Conservation (phyloP, 1,284 basidiomycete genomes). For the Pseudozyma hubeiensis region DNA sequence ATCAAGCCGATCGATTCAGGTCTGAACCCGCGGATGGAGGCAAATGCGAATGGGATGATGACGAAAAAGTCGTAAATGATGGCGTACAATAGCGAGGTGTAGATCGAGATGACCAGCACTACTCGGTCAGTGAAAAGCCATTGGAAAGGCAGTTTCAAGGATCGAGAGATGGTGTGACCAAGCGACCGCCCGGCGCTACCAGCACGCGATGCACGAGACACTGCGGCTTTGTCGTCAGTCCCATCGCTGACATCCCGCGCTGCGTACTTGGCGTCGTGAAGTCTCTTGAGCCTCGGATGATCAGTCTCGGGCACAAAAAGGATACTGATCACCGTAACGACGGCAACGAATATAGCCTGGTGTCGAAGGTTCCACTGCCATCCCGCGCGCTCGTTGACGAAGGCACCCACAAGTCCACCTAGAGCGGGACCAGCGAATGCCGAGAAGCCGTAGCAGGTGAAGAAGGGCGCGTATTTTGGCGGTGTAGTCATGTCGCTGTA, state of each 20-base stretch:
- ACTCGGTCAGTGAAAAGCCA: constrained; percentile 42
- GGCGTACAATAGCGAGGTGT: constrained; percentile 44
- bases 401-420: constrained; percentile 35
- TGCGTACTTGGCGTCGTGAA: constrained; percentile 28
- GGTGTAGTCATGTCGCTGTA: constrained; percentile 41
- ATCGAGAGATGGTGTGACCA: constrained; percentile 5
- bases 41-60: constrained; percentile 46
- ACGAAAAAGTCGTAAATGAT: constrained; percentile 53
- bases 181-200: constrained; percentile 10
- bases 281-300: constrained; percentile 30
- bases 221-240: neutral
- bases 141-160: constrained; percentile 36
- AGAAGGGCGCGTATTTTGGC: constrained; percentile 19
- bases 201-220: neutral
- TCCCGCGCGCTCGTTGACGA: constrained; percentile 41
- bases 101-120: constrained; percentile 43
- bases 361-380: constrained; percentile 52
- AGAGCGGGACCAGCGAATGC: constrained; percentile 40
- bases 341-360: constrained; percentile 49
- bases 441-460: constrained; percentile 42
- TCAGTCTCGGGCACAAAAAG: constrained; percentile 49
- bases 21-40: constrained; percentile 36
- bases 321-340: constrained; percentile 28
- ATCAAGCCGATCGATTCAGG: constrained; percentile 38
- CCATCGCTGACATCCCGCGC: neutral